Evolutionary conservation across 192 early-diverging fungal genomes (phyloP).

Genomic region (Linnemannia schmuckeri): DNA sequence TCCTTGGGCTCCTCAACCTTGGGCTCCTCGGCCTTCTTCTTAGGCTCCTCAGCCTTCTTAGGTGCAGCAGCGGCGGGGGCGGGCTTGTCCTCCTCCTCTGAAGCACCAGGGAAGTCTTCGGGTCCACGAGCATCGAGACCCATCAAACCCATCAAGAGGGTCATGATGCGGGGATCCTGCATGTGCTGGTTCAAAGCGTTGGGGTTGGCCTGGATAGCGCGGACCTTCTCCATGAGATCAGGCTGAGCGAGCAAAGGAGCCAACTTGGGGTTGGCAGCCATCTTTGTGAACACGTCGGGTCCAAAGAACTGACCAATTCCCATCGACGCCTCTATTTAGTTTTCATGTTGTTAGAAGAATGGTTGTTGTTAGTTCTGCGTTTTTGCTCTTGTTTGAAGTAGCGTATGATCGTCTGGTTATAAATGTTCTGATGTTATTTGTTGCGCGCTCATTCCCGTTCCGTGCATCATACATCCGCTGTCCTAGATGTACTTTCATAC

Average conservation of each 20-base stretch:
- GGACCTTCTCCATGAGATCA: conserved; percentile 80
- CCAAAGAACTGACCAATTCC: conserved; percentile 78
- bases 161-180: conserved; percentile 89
- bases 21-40: conserved; percentile 40
- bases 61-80: conserved; percentile 17
- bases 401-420: too few relatives aligned
- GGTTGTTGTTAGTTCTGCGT: neutral
- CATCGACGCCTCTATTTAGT: conserved; percentile 37
- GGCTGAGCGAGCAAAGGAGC: conserved; percentile 79
- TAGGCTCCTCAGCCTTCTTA: conserved; percentile 37
- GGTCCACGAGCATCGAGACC: conserved; percentile 71
- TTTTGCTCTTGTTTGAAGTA: neutral
- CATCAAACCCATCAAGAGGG: conserved; percentile 80
- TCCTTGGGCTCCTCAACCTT: conserved; percentile 54
- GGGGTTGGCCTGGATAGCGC: conserved; percentile 82
- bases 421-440: too few relatives aligned
- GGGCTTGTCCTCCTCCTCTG: conserved; percentile 25
- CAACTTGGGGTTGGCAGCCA: conserved; percentile 86
- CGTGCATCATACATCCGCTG: neutral
- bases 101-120: conserved; percentile 55
- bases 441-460: neutral
- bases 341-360: neutral
- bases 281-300: conserved; percentile 83
- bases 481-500: too few relatives aligned
- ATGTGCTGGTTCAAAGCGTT: conserved; percentile 75